phyloP scores from a whole-genome alignment of 2,329 filamentous ascomycete genomes.

The Simplicillium sp. region DNA sequence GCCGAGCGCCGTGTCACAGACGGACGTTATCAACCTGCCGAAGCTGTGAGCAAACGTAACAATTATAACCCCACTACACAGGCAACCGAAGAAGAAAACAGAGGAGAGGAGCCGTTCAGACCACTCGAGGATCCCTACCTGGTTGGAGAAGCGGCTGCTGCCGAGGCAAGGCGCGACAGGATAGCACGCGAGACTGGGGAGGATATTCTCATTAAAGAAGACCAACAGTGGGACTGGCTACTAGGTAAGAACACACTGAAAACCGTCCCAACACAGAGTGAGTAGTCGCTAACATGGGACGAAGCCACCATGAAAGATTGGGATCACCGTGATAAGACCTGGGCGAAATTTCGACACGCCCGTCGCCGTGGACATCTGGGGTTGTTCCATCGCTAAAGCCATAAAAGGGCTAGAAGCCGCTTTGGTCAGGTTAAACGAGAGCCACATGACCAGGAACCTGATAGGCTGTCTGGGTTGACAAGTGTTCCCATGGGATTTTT shows the following conservation, averaged over 20 bases:
- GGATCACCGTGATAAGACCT: slow-evolving; percentile 41
- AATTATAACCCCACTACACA: not conserved
- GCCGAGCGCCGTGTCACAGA: slow-evolving; percentile 50
- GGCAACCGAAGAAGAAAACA: slow-evolving; percentile 1
- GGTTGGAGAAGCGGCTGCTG: slow-evolving; percentile 57
- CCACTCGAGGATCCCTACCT: slow-evolving; percentile 59
- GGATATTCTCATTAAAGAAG: slow-evolving; percentile 45
- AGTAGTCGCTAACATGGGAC: slow-evolving; percentile 9
- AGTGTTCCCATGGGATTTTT: too few species aligned
- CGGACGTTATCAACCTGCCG: slow-evolving; percentile 22
- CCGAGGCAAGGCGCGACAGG: slow-evolving; percentile 44
- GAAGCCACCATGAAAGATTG: slow-evolving; percentile 40
- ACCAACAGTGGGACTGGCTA: slow-evolving; percentile 52
- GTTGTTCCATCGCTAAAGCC: too few species aligned
- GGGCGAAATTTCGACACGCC: slow-evolving; percentile 17
- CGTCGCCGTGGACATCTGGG: too few species aligned
- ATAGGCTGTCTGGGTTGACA: too few species aligned
- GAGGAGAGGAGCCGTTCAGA: slow-evolving; percentile 18
- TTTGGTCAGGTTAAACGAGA: too few species aligned
- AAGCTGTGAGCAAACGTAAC: slow-evolving; percentile 6
- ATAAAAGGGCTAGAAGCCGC: too few species aligned
- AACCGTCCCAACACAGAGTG: not conserved
- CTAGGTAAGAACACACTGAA: slow-evolving; percentile 32
- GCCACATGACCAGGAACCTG: too few species aligned
- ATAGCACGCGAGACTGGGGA: slow-evolving; percentile 45